A percentile compares a stretch with the other conserved stretches of the same genome.
Evolutionary conservation across 148 eudicot genomes (phyloP).

Genomic region (Camellia japonica): DNA sequence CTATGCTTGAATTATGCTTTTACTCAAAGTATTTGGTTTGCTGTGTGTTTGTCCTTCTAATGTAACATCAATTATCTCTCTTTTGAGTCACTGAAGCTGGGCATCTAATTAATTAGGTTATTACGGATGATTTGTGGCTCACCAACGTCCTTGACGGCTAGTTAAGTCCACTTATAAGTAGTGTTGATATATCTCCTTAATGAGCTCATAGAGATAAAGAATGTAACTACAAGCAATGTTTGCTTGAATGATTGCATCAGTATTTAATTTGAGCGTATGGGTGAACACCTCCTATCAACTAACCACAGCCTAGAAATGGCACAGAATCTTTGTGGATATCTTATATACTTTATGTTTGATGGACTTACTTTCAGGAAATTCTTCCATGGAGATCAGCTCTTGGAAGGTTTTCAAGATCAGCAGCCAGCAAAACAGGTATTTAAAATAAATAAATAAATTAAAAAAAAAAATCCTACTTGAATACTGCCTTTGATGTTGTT

Average conservation of each 20-base stretch:
- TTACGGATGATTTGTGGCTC: not conserved
- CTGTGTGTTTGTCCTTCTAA: not conserved
- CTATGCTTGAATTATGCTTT: not conserved
- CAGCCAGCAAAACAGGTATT: constrained; percentile 7
- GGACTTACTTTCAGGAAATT: constrained; percentile 14
- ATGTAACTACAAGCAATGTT: not conserved
- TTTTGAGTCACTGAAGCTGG: not conserved
- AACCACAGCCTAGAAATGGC: not conserved
- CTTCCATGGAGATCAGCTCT: constrained; percentile 3
- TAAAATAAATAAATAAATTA: too few relatives aligned
- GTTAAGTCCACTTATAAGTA: not conserved
- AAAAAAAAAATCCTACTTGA: not conserved
- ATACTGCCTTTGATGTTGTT: not conserved
- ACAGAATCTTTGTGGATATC: not conserved
- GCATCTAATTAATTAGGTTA: not conserved
- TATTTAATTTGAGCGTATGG: not conserved
- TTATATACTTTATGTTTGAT: not conserved
- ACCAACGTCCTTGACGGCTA: not conserved
- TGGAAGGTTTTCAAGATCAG: constrained; percentile 5
- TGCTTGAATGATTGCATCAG: not conserved
- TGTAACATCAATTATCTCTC: not conserved
- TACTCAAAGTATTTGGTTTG: not conserved
- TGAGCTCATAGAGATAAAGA: not conserved
- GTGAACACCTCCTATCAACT: not conserved
- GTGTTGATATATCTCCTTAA: not conserved